A percentile compares a stretch with the other conserved stretches of the same genome.
phyloP scores from a whole-genome alignment of 164 flowering plant species.

The Nelumbo lutea region DNA sequence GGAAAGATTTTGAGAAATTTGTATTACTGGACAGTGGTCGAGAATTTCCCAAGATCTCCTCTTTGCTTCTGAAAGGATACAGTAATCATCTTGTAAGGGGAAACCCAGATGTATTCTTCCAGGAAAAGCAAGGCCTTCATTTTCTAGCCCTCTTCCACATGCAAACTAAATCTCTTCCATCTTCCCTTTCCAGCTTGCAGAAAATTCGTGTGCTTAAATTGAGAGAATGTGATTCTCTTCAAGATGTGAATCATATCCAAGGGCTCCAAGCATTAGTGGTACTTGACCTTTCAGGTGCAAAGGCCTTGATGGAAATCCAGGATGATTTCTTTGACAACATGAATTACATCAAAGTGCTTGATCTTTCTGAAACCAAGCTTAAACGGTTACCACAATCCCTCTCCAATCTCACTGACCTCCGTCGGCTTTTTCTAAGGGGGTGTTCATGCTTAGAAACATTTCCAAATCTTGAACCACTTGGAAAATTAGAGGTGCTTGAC shows the following conservation, averaged over 20 bases:
- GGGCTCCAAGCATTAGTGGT: slow-evolving; percentile 13
- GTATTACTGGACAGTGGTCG: too few relatives aligned
- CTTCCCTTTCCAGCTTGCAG: neutral
- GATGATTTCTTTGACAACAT: slow-evolving; percentile 15
- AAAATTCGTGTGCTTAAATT: slow-evolving; percentile 21
- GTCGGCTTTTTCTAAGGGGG: slow-evolving; percentile 20
- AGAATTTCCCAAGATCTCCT: too few relatives aligned
- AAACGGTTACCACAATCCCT: slow-evolving; percentile 13
- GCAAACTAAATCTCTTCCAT: slow-evolving; percentile 6
- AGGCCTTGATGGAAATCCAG: slow-evolving; percentile 13
- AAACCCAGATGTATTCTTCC: neutral
- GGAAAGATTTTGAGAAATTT: too few relatives aligned
- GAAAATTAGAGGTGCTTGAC: neutral
- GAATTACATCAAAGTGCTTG: slow-evolving; percentile 18
- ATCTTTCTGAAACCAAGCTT: slow-evolving; percentile 19
- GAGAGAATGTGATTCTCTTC: slow-evolving; percentile 17
- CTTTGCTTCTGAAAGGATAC: too few relatives aligned
- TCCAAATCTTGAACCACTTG: slow-evolving; percentile 1
- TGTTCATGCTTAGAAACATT: slow-evolving; percentile 17
- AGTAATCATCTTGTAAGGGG: neutral
- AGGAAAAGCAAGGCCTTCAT: slow-evolving; percentile 6
- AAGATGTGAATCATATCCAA: slow-evolving; percentile 8
- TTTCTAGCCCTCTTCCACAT: slow-evolving; percentile 18
- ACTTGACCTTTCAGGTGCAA: slow-evolving; percentile 32
- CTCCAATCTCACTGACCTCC: slow-evolving; percentile 6